Evolutionary conservation across 805 yeast genomes (phyloP), one percentile per base, ranked within the genome.

Genomic region (Kazachstania martiniae): DNA sequence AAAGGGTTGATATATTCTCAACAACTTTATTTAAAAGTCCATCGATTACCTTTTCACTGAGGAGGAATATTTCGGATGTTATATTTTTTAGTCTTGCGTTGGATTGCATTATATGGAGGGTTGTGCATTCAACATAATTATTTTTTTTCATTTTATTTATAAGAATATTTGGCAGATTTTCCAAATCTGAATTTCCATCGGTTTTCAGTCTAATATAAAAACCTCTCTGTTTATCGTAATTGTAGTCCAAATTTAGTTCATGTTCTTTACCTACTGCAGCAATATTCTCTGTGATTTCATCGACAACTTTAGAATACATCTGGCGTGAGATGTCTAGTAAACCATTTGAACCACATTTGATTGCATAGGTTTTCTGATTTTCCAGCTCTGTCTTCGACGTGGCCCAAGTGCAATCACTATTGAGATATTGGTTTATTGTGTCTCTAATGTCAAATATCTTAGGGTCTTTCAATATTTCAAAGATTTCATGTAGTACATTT

Each of bases 331-430:
- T 58, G 42, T 65, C 70, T 1, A 68, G 43, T 8, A 68, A 40
- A 0, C 73, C 73, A 43, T 68, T 67, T 2, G 49, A 42, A 0
- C 70, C 70, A 23, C 61, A 46, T 36, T 54, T 66, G 0, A 67
- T 62, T 0, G 72, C 71, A 44, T 61, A 64, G 18, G 63, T 53
- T 37, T 55, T 53, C 35, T 66, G 72, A 37, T 65, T 66, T 39
- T 58, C 61, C 22, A 66, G 39, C 29, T 67, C 68, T 4, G 63
- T 38, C 1, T 61, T 45, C 1, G 57, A 47, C 0, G 45, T 44
- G 0, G 67, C 70, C 70, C 68, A 63, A 3, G 36, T 32, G 31
- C 65, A 59, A 37, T 65, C 70, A 22, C 62, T 66, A 39, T 64
- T 66, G 6, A 67, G 56, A 21, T 43, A 47, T 2, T 43, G 44